These are phyloP conservation scores for Trichoderma orchidacearum DNA, from an alignment of 495 filamentous ascomycete species.

Conservation along the genomic window DNA sequence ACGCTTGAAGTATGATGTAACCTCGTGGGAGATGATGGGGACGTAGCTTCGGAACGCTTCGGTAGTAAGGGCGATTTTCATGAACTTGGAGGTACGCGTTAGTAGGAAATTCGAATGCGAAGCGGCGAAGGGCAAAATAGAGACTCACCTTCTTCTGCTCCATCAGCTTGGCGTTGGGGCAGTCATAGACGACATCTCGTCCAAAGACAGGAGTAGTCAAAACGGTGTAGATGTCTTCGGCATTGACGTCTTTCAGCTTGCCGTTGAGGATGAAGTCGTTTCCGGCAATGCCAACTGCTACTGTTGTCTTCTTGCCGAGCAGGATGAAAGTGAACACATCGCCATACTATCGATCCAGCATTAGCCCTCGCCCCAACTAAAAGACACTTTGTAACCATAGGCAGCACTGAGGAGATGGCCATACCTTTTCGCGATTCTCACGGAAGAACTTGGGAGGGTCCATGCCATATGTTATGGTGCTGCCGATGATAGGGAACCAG, in stretches of 20 bases:
- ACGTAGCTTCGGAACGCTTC: conserved; percentile 67
- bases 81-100: conserved; percentile 39
- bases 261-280: conserved; percentile 84
- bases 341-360: conserved; percentile 40
- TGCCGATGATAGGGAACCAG: conserved; percentile 70
- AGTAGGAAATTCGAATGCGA: neutral
- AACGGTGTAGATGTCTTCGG: conserved; percentile 70
- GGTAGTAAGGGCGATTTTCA: conserved; percentile 72
- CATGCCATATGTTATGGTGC: conserved; percentile 69
- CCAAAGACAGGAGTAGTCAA: conserved; percentile 81
- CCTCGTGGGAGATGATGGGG: conserved; percentile 64
- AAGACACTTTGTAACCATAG: conserved; percentile 1
- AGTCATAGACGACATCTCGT: conserved; percentile 77
- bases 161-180: conserved; percentile 74
- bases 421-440: conserved; percentile 23
- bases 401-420: neutral
- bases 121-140: neutral
- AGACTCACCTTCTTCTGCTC: conserved; percentile 26
- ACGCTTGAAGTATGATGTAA: conserved; percentile 51
- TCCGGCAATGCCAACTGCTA: conserved; percentile 61
- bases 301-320: conserved; percentile 62
- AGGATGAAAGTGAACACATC: conserved; percentile 71
- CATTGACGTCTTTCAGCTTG: conserved; percentile 66
- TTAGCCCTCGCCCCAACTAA: neutral
- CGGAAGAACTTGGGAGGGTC: conserved; percentile 72